Evolutionary conservation across 805 yeast genomes (phyloP).

Genomic region (Sungouiella thailandica): DNA sequence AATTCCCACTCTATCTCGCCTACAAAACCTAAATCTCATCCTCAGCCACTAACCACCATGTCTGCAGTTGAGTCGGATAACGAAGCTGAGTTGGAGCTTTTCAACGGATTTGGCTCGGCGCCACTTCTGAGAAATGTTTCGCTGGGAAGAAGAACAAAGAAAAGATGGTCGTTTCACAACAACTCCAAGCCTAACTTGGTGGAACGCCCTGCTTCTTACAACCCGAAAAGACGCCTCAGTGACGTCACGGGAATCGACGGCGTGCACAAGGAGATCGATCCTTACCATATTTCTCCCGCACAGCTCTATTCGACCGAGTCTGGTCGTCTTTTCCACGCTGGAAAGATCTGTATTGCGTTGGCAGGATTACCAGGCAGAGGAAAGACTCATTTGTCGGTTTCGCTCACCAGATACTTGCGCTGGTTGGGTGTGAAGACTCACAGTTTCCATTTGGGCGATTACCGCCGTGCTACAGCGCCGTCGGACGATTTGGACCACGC

Average conservation of each 20-base stretch:
- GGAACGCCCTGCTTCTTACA: slow-evolving; percentile 25
- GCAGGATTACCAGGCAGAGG: slow-evolving; percentile 96
- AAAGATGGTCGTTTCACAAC: slow-evolving; percentile 41
- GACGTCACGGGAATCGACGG: slow-evolving; percentile 44
- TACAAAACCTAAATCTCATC: no score
- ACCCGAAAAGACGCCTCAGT: slow-evolving; percentile 31
- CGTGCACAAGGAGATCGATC: slow-evolving; percentile 60
- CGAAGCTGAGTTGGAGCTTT: slow-evolving; percentile 29
- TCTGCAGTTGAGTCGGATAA: slow-evolving; percentile 28
- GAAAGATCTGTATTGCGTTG: slow-evolving; percentile 80
- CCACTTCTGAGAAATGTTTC: slow-evolving; percentile 25
- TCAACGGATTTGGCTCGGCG: slow-evolving; percentile 34
- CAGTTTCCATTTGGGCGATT: slow-evolving; percentile 74
- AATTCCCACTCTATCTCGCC: no score
- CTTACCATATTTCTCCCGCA: slow-evolving; percentile 77
- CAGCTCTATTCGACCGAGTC: slow-evolving; percentile 90
- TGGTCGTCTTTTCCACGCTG: slow-evolving; percentile 93
- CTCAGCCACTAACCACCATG: no score
- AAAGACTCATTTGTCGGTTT: slow-evolving; percentile 87
- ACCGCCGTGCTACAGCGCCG: slow-evolving; percentile 53
- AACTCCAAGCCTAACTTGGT: slow-evolving; percentile 33
- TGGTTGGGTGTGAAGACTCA: slow-evolving; percentile 96
- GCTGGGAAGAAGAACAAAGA: slow-evolving; percentile 31
- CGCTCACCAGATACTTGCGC: slow-evolving; percentile 83
- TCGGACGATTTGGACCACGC: slow-evolving; percentile 57